A percentile compares a stretch with the other conserved stretches of the same genome.
Evolutionary conservation across 331 rosid species (phyloP).

Genomic region (Telfairia occidentalis): DNA sequence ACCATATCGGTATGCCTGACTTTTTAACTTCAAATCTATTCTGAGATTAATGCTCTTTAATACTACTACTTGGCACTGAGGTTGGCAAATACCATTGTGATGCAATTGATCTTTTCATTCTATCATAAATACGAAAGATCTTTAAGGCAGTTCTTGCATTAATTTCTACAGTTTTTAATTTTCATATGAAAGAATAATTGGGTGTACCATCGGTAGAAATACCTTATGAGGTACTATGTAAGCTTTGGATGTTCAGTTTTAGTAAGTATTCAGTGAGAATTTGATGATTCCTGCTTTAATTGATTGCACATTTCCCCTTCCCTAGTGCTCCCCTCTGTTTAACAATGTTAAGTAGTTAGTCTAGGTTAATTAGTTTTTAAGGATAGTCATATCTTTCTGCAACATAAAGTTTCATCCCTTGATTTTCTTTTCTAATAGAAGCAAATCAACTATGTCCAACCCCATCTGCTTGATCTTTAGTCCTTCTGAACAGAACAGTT

Average conservation of each 20-base stretch:
- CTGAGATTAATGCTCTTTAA: neutral
- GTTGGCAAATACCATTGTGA: neutral
- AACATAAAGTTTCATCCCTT: neutral
- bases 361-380: neutral
- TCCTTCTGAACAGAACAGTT: neutral
- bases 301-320: neutral
- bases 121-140: neutral
- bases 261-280: neutral
- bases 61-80: neutral
- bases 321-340: neutral
- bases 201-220: neutral
- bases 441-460: neutral
- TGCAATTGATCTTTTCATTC: neutral
- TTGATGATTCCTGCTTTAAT: neutral
- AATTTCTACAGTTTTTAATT: neutral
- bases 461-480: neutral
- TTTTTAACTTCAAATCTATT: neutral
- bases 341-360: neutral
- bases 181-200: neutral
- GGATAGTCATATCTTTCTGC: neutral
- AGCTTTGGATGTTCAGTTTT: neutral
- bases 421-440: neutral
- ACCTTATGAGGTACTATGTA: neutral
- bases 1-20: neutral
- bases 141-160: neutral